These are phyloP conservation scores for Petrea volubilis DNA, from an alignment of 257 asterid species.

Conservation along the genomic window DNA sequence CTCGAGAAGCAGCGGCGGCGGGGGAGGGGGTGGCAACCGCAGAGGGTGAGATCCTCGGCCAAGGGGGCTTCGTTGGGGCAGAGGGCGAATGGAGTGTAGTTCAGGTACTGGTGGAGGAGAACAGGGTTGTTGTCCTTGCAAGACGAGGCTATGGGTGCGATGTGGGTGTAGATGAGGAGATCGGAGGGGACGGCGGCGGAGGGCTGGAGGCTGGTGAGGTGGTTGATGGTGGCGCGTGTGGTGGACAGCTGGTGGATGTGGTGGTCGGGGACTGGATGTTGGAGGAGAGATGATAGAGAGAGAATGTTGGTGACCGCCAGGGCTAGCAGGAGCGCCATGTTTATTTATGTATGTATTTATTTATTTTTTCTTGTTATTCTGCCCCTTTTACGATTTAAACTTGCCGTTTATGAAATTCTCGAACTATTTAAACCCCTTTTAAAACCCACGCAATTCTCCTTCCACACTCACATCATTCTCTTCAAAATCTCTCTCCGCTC, in stretches of 20 bases:
- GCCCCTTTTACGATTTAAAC: too few relatives aligned
- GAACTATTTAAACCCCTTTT: too few relatives aligned
- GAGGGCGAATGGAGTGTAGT: slow-evolving; percentile 71
- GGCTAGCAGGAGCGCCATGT: slow-evolving; percentile 72
- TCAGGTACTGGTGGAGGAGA: slow-evolving; percentile 83
- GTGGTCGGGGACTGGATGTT: slow-evolving; percentile 85
- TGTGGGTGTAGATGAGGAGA: slow-evolving; percentile 78
- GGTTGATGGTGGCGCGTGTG: slow-evolving; percentile 37
- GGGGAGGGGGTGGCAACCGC: slow-evolving; percentile 98
- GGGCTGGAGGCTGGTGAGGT: slow-evolving; percentile 25
- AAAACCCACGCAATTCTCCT: too few relatives aligned
- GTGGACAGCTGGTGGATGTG: slow-evolving; percentile 86
- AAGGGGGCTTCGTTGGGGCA: slow-evolving; percentile 73
- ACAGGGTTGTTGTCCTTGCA: slow-evolving; percentile 76
- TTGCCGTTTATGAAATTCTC: too few relatives aligned
- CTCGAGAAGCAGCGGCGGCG: slow-evolving; percentile 92
- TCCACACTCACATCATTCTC: too few relatives aligned
- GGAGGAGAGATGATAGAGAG: slow-evolving; percentile 94
- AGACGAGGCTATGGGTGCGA: slow-evolving; percentile 86
- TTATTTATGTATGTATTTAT: too few relatives aligned
- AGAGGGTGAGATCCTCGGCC: slow-evolving; percentile 74
- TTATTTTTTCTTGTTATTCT: too few relatives aligned
- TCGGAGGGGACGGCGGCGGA: slow-evolving; percentile 68
- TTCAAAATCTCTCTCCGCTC: too few relatives aligned
- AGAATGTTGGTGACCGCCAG: slow-evolving; percentile 98